These are phyloP conservation scores for Bretziella fagacearum DNA, from an alignment of 2,329 filamentous ascomycete species.

Conservation along the genomic window DNA sequence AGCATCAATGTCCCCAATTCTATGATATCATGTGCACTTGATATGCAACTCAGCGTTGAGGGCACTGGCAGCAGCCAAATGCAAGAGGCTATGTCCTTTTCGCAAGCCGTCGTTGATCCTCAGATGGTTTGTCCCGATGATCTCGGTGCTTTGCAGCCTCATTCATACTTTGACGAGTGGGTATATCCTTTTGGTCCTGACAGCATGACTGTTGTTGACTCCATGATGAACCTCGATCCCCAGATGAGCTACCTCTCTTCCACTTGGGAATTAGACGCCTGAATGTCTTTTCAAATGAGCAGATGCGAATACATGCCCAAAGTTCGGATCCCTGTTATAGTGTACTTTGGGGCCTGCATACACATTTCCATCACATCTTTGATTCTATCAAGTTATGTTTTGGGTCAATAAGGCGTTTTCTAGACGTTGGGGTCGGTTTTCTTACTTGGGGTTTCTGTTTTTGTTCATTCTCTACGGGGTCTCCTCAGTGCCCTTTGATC, in stretches of 20 bases:
- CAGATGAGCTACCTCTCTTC: constrained; percentile 16
- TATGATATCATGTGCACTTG: background rate
- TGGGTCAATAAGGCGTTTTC: background rate
- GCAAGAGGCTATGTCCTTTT: background rate
- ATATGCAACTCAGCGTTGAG: background rate
- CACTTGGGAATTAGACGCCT: constrained; percentile 6
- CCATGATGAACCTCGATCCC: constrained; percentile 16
- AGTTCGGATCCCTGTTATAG: no score
- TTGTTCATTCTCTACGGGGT: no score
- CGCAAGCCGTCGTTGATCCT: background rate
- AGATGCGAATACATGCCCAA: no score
- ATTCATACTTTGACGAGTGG: constrained; percentile 9
- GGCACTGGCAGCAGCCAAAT: background rate
- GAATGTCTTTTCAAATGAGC: background rate
- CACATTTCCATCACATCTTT: no score
- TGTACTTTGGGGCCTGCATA: no score
- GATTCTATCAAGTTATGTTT: constrained; percentile 4
- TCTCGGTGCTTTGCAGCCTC: background rate
- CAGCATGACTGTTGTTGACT: constrained; percentile 16
- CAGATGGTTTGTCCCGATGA: constrained; percentile 4
- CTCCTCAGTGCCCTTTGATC: no score
- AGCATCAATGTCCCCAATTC: no score
- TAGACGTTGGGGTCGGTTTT: no score
- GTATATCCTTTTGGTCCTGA: constrained; percentile 14
- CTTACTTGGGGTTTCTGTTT: no score